These are phyloP conservation scores for Penicillium paxilli DNA, from an alignment of 495 filamentous ascomycete genomes.

Conservation along the genomic window DNA sequence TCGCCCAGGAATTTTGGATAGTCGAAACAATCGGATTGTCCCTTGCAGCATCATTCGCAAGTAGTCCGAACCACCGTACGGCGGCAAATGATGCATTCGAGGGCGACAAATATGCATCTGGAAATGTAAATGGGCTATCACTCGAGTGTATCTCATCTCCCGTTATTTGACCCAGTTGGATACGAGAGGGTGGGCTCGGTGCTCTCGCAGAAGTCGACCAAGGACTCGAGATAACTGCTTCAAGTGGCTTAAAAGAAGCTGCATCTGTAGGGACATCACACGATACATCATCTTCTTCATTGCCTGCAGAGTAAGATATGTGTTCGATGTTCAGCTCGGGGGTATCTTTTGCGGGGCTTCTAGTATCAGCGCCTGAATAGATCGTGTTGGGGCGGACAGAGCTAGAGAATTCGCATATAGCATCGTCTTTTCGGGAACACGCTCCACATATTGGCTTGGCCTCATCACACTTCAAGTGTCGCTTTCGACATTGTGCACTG, in stretches of 20 bases:
- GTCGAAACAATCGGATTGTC: slow-evolving; percentile 6
- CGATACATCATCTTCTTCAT: not conserved
- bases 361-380: not conserved
- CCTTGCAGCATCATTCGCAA: slow-evolving; percentile 13
- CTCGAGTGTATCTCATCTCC: not conserved
- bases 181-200: not conserved
- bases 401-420: not conserved
- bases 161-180: not conserved
- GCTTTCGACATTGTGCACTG: not conserved
- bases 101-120: slow-evolving; percentile 1
- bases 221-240: not conserved
- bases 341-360: not conserved
- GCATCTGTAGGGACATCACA: no score
- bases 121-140: not conserved
- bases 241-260: slow-evolving; percentile 1
- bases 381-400: not conserved
- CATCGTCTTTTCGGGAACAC: not conserved
- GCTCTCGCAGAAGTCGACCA: not conserved
- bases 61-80: slow-evolving; percentile 16
- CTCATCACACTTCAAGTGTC: not conserved
- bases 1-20: not conserved
- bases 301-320: not conserved
- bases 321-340: not conserved
- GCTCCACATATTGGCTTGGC: not conserved
- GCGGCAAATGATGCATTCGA: slow-evolving; percentile 9